Base-by-base conservation (phyloP, 345 rosid genomes). In the Rhodamnia argentea region DNA sequence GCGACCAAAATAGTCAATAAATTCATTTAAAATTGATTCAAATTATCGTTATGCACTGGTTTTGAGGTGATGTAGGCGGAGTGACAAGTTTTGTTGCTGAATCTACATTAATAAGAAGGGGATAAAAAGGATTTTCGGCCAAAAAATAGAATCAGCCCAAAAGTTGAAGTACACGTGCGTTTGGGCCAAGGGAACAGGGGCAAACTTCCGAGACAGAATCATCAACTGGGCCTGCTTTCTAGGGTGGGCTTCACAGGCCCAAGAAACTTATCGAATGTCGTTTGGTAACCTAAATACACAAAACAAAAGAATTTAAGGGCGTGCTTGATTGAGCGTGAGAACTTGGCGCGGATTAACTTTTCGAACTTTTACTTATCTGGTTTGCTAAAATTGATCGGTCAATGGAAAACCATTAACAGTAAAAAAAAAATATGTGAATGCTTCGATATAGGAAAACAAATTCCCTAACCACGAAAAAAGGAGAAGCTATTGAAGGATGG, bases 1-100 rank as follows among this genome's bases (percentile, higher is more conserved):
- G 0, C 1, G 0, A 18, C 47, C 78, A 4, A 18, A 70, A 18
- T 5, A 4, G 81, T 1, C 0, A 0, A 2, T 8, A 47, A 5
- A 70, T 9, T 70, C 7, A 0, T 70, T 37, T 9, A 1, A 37
- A 70, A 37, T 64, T 20, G 26, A 37, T 70, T 37, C 47, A 6
- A 1, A 20, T 40, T 18, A 9, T 37, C 47, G 16, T 18, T 32
- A 32, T 32, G 23, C 47, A 18, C 20, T 10, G 0, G 7, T 2
- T 18, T 18, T 37, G 4, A 70, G 5, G 78, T 10, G 47, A 70
- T 5, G 0, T 2, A 4, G 6, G 9, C 57, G 57, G 57, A 54
- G 56, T 7, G 56, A 18, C 22, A 18, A 7, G 23, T 0, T 54
- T 7, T 8, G 24, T 32, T 15, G 6, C 23, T 16, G 42, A 62